A percentile compares a stretch with the other conserved stretches of the same genome.
Evolutionary conservation across 1,284 basidiomycete species (phyloP).

Genomic region (Thelephora terrestris): DNA sequence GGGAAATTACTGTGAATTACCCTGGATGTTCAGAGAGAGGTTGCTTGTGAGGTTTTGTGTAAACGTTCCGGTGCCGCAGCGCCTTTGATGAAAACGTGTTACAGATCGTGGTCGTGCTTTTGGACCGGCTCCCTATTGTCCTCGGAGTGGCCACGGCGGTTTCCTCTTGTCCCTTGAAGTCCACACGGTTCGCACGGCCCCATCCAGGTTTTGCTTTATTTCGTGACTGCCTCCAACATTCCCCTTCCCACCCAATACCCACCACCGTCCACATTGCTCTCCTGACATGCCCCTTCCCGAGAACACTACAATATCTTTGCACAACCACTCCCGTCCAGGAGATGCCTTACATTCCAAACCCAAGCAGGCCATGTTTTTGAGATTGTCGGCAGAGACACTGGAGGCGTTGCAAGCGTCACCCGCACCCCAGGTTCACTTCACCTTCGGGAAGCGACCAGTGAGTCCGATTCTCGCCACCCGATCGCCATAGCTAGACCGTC

Average conservation of each 20-base stretch:
- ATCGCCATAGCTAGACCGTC: neutral
- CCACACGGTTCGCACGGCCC: too few species aligned
- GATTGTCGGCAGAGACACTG: conserved; percentile 58
- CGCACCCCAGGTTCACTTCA: conserved; percentile 41
- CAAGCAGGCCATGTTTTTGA: conserved; percentile 63
- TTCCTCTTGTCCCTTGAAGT: too few species aligned
- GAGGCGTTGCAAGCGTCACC: conserved; percentile 48
- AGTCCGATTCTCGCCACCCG: conserved; percentile 13
- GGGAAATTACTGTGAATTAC: too few species aligned
- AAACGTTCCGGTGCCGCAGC: too few species aligned
- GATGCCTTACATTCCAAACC: conserved; percentile 46
- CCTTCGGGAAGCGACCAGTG: conserved; percentile 50
- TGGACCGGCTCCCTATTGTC: too few species aligned
- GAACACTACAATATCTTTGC: conserved; percentile 41
- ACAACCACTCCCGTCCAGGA: conserved; percentile 41
- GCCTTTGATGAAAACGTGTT: too few species aligned
- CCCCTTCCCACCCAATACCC: neutral
- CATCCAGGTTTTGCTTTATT: too few species aligned
- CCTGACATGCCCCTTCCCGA: conserved; percentile 52
- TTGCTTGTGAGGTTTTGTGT: too few species aligned
- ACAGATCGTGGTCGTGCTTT: too few species aligned
- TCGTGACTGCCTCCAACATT: neutral
- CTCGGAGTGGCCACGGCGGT: too few species aligned
- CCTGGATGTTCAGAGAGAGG: too few species aligned
- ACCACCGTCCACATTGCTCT: neutral